Percentiles rank a stretch among this genome's conserved stretches.
phyloP scores from a whole-genome alignment of 2,329 filamentous ascomycete genomes.

The Metarhizium brunneum region DNA sequence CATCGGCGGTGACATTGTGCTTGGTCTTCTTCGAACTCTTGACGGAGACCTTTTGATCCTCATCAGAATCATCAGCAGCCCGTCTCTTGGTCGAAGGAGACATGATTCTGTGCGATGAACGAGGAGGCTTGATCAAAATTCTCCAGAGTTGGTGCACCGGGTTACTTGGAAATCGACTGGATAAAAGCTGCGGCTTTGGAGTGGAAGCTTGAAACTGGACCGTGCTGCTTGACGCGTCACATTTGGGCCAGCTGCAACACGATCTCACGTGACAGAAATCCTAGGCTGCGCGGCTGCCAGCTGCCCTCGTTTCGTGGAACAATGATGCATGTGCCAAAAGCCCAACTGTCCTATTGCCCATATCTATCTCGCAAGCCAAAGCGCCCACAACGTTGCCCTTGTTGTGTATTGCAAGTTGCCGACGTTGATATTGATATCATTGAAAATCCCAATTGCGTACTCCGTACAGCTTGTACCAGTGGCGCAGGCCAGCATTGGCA shows the following conservation, averaged over 20 bases:
- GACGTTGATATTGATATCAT: neutral
- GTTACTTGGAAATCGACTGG: neutral
- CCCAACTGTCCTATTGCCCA: neutral
- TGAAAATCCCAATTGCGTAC: neutral
- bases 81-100: conserved; percentile 24
- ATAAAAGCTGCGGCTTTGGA: neutral
- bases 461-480: neutral
- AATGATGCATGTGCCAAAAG: neutral
- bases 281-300: neutral
- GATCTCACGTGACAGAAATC: conserved; percentile 2
- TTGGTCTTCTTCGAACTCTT: conserved; percentile 41
- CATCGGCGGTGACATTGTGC: conserved; percentile 17
- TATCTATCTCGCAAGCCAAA: neutral
- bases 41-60: conserved; percentile 18
- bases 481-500: neutral
- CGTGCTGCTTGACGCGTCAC: conserved; percentile 1
- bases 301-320: neutral
- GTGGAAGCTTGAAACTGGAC: neutral
- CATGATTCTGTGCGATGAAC: conserved; percentile 11
- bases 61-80: conserved; percentile 22
- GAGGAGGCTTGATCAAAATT: neutral
- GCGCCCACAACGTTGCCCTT: too few species aligned
- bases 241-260: neutral
- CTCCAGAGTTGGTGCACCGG: neutral
- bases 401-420: neutral